Conservation (phyloP, 2,329 filamentous ascomycete species). For the Boeremia exigua region DNA sequence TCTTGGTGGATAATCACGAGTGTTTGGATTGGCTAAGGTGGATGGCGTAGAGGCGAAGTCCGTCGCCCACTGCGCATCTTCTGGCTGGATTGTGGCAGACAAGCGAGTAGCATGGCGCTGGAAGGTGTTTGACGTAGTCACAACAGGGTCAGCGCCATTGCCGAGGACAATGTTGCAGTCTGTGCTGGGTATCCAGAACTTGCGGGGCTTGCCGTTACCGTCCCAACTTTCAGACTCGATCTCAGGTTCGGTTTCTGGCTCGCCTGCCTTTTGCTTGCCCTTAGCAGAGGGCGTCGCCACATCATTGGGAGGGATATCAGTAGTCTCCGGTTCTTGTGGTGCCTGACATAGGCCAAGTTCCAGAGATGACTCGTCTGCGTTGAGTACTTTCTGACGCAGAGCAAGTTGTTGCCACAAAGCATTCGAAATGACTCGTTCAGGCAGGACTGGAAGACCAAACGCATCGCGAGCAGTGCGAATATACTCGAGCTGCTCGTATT, state of each 20-base stretch:
- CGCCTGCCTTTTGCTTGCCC: conserved; percentile 52
- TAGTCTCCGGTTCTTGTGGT: conserved; percentile 46
- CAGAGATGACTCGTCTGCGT: conserved; percentile 57
- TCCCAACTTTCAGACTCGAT: conserved; percentile 60
- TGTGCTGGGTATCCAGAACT: conserved; percentile 63
- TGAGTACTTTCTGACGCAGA: conserved; percentile 61
- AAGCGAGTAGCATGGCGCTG: conserved; percentile 56
- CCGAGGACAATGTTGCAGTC: conserved; percentile 64
- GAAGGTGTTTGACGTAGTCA: conserved; percentile 54
- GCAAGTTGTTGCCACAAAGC: conserved; percentile 65
- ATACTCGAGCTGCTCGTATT: conserved; percentile 64
- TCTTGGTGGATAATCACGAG: conserved; percentile 35
- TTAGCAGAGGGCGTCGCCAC: conserved; percentile 42
- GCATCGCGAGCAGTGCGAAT: conserved; percentile 59
- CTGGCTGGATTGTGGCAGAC: conserved; percentile 59
- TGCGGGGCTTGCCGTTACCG: conserved; percentile 59
- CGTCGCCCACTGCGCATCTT: conserved; percentile 62
- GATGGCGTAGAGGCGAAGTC: conserved; percentile 59
- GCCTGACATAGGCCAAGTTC: conserved; percentile 59
- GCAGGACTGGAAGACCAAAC: conserved; percentile 61
- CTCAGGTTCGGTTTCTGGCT: conserved; percentile 33
- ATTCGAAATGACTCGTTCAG: conserved; percentile 61
- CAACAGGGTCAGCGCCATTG: conserved; percentile 59
- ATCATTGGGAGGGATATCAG: conserved; percentile 23
- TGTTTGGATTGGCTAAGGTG: conserved; percentile 45